Conservation (phyloP, 2,329 filamentous ascomycete genomes). For the Phaeophleospora eucalypticola region DNA sequence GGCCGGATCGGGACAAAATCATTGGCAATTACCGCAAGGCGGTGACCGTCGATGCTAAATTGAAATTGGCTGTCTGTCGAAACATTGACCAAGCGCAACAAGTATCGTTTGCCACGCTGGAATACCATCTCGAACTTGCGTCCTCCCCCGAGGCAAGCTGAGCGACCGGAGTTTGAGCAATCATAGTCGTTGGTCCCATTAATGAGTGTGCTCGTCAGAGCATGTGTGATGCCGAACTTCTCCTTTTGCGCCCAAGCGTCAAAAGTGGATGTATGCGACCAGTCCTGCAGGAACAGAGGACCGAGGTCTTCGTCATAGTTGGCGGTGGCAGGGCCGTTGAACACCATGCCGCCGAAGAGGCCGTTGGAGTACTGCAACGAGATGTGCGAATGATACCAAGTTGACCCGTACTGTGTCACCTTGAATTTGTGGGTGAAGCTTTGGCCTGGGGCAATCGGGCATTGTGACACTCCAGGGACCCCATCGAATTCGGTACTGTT, state of each 20-base stretch:
- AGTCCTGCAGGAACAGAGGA: constrained; percentile 29
- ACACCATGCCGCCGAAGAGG: constrained; percentile 55
- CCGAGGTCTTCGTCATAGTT: constrained; percentile 62
- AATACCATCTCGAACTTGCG: constrained; percentile 12
- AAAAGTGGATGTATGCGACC: constrained; percentile 25
- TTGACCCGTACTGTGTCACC: constrained; percentile 45
- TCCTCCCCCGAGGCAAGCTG: constrained; percentile 19
- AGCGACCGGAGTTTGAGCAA: constrained; percentile 23
- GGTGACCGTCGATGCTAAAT: constrained; percentile 39
- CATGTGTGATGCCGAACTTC: too few species aligned
- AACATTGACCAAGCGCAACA: constrained; percentile 43
- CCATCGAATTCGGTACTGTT: constrained; percentile 35
- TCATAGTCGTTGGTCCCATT: constrained; percentile 22
- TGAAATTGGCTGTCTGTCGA: constrained; percentile 37
- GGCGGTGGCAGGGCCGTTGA: constrained; percentile 55
- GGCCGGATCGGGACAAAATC: constrained; percentile 45
- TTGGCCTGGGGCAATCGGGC: constrained; percentile 18
- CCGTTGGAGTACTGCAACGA: constrained; percentile 53
- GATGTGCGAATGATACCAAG: constrained; percentile 56
- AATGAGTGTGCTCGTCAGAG: constrained; percentile 13
- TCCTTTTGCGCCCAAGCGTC: too few species aligned
- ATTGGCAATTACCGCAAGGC: constrained; percentile 41
- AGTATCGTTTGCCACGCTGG: constrained; percentile 38
- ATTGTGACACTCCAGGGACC: constrained; percentile 19
- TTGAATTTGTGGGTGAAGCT: constrained; percentile 17